Evolutionary conservation across 768 basidiomycete species (phyloP), one percentile per base, ranked within the genome.

Genomic region (Thelephora aurantiotincta): DNA sequence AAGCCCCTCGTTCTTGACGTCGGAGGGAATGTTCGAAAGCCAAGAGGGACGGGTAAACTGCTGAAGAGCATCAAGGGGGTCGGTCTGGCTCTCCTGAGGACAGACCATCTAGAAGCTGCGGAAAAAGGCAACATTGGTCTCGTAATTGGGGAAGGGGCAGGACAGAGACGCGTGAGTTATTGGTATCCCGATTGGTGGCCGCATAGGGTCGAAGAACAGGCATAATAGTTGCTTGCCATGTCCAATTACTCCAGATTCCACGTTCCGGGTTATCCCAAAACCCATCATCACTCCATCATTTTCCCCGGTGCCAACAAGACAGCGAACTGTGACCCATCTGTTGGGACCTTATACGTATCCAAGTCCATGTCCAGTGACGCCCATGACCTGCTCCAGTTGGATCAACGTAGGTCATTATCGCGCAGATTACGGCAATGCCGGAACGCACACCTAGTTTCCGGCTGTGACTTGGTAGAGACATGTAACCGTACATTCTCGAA

Each of bases 71-170:
- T 65, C 2, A 57, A 66, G 13, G 68, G 78, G 2, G 64, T 84
- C 14, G 92, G 88, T 0, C 69, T 96, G 3, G 91, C 85, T 1
- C 68, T 94, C 26, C 61, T 96, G 41, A 74, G 91, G 2, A 63
- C 90, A 7, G 90, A 93, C 58, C 82, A 90, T 54, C 72, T 80
- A 1, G 70, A 75, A 12, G 72, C 68, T 12, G 68, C 65, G 2
- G 67, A 73, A 50, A 64, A 61, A n/a, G 78, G 77, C 6, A 65
- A 68, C 43, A 51, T 74, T 13, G 60, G 58, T 36, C 58, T 78
- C 30, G 64, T 44, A 43, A 49, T 34, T 35, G 56, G 18, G 56
- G 62, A 44, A 48, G 23, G 70, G 63, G 6, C 52, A 54, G 19
- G 56, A 49, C 11, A 48, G 20, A 67, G 64, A 71, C 57, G 58